A percentile compares a stretch with the other conserved stretches of the same genome.
phyloP scores from a whole-genome alignment of 306 rosid genomes.

The Luffa acutangula region DNA sequence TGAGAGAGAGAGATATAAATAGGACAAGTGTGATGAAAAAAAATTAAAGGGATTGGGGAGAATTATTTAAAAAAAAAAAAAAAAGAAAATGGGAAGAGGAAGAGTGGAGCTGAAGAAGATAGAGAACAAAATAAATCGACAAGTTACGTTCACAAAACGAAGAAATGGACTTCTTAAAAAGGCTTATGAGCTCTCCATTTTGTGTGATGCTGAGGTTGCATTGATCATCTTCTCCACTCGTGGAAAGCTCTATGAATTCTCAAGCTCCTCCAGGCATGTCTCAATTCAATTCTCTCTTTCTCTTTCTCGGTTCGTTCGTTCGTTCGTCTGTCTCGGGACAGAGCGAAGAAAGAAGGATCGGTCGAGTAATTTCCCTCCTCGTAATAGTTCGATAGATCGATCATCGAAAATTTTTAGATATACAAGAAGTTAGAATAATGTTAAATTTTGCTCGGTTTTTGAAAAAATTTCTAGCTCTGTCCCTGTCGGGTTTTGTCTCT shows the following conservation, averaged over 20 bases:
- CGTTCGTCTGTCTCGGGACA: background rate
- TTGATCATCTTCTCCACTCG: constrained; percentile 69
- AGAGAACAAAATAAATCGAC: constrained; percentile 75
- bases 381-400: too few species aligned
- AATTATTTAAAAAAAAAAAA: too few species aligned
- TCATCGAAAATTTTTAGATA: too few species aligned
- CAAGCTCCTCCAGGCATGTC: constrained; percentile 43
- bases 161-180: constrained; percentile 69
- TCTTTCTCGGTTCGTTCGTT: background rate
- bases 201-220: constrained; percentile 81
- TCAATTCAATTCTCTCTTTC: background rate
- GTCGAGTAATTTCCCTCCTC: too few species aligned
- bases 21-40: background rate
- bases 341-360: background rate
- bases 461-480: too few species aligned
- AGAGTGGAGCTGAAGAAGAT: constrained; percentile 82
- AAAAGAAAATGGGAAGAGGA: constrained; percentile 60
- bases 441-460: too few species aligned
- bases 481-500: too few species aligned
- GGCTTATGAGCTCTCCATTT: constrained; percentile 76
- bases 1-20: background rate
- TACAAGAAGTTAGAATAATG: too few species aligned
- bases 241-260: constrained; percentile 77
- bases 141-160: constrained; percentile 80
- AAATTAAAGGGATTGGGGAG: background rate